Base-by-base conservation (phyloP, 495 filamentous ascomycete genomes). In the Penicilliopsis zonata region DNA sequence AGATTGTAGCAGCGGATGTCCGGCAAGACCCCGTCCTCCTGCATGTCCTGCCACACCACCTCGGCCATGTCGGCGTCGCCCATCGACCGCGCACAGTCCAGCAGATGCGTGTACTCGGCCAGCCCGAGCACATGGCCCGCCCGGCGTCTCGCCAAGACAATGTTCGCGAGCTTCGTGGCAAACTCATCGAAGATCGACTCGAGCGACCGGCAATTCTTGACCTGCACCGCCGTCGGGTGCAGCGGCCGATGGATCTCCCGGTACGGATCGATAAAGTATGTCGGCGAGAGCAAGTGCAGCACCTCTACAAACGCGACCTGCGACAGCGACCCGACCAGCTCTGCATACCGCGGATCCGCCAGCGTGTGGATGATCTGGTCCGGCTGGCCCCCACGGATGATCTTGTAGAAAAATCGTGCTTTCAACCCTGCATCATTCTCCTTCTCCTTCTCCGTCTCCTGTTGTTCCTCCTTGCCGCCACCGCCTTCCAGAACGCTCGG, bases 1-100 rank as follows among this genome's bases (percentile, higher is more conserved):
- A 62, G 45, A 30, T 79, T 81, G 46, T 75, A 81, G 40, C 70
- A 74, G 31, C 52, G 50, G 2, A 55, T 42, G 43, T 78, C 62
- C 1, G 61, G 69, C n/a, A 36, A 16, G 4, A 73, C 22, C 2
- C 42, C 37, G 4, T 53, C 42, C 10, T 38, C 15, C 5, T 39
- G 4, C 59, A 80, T 68, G 4, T 53, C 43, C 10, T 50, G 38
- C 76, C 77, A 82, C 6, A 76, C 37, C 2, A 43, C 35, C n/a
- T 62, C 45, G 3, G 72, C 72, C 26, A 65, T 44, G 1, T 38
- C 22, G 0, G 30, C 44, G 47, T 74, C 52, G 5, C 64, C 66
- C 17, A 67, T 59, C 3, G 64, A 60, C 7, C 57, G 46, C 9
- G 72, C 69, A 45, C 67, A 70, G 30, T 65, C 58, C 14, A 81